Evolutionary conservation across 805 yeast genomes (phyloP), one percentile per base, ranked within the genome.

Genomic region (Kuraishia capsulata): DNA sequence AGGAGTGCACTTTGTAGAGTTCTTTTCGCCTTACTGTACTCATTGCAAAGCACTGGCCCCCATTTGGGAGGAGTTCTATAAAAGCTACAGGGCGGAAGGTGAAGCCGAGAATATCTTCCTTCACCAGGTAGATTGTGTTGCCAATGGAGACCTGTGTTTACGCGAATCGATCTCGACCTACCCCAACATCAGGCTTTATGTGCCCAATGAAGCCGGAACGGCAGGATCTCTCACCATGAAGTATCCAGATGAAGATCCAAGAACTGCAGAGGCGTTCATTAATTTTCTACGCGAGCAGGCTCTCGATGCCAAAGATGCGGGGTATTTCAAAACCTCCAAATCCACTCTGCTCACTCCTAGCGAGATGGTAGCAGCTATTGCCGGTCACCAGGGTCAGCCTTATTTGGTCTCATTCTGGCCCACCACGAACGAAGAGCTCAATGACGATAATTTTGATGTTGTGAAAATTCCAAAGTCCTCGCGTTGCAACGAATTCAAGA

Each of bases 11-110:
- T 69, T 90, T 51, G 79, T 90, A 25, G 96, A 90, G 60, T 89
- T 87, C 59, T 92, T 61, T 54, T 86, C 96, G 24, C 98, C 98
- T 0, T 80, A 80, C 51, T 92, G 98, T 56, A 56, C 64, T 5
- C 97, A 90, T 59, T 92, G 98, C 61, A 71, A 64, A 44, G 66
- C 62, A 5, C 61, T 92, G 38, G 92, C 85, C 2, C 97, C 98
- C 1, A 68, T 62, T 5, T 92, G 97, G 97, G 71, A 76, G 42
- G 65, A 70, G 40, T 71, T 90, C 0, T 84, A 76, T 61, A 49
- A 63, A 19, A 54, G 57, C 3, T 71, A 74, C 48, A 56, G 67
- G 28, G 76, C 72, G 30, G 78, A 73, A 29, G 68, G 70, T 33
- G 52, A 62, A 14, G 47, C 57, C 6, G 47, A 72, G 37, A 65